Conservation (phyloP, 2,329 filamentous ascomycete genomes). For the Fusarium hainanense region DNA sequence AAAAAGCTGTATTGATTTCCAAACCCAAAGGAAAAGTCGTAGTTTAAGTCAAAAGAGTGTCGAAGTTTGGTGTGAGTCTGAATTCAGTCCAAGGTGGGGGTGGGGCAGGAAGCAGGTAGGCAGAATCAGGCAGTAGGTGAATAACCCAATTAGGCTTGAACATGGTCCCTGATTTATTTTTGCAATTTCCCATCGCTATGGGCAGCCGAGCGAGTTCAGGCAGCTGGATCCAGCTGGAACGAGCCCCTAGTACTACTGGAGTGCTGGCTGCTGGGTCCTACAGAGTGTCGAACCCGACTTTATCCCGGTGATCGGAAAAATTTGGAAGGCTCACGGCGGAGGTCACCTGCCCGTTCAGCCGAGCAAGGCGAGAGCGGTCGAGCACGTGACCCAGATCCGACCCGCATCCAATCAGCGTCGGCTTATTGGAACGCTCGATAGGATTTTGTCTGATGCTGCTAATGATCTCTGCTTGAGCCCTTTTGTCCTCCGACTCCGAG, state of each 20-base stretch:
- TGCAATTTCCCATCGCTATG: constrained; percentile 30
- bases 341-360: constrained; percentile 37
- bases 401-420: constrained; percentile 54
- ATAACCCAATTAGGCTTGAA: constrained; percentile 22
- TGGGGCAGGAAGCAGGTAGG: constrained; percentile 37
- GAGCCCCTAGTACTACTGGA: background rate
- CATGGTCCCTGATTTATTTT: background rate
- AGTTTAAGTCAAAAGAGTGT: constrained; percentile 37
- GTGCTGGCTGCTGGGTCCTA: background rate
- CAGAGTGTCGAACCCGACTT: constrained; percentile 28
- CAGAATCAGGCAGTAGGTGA: constrained; percentile 35
- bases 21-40: constrained; percentile 28
- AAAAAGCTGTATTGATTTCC: constrained; percentile 17
- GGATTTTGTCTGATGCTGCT: constrained; percentile 53
- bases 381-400: constrained; percentile 53
- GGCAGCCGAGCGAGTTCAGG: constrained; percentile 12
- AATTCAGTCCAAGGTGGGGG: constrained; percentile 43
- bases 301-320: constrained; percentile 36
- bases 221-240: background rate
- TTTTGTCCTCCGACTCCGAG: constrained; percentile 54
- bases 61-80: constrained; percentile 33
- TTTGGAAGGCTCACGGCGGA: constrained; percentile 24
- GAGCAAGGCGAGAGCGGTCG: constrained; percentile 31
- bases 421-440: constrained; percentile 58
- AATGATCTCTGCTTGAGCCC: constrained; percentile 54